Conservation (phyloP, 2,329 filamentous ascomycete species). For the Aspergillus sp. region DNA sequence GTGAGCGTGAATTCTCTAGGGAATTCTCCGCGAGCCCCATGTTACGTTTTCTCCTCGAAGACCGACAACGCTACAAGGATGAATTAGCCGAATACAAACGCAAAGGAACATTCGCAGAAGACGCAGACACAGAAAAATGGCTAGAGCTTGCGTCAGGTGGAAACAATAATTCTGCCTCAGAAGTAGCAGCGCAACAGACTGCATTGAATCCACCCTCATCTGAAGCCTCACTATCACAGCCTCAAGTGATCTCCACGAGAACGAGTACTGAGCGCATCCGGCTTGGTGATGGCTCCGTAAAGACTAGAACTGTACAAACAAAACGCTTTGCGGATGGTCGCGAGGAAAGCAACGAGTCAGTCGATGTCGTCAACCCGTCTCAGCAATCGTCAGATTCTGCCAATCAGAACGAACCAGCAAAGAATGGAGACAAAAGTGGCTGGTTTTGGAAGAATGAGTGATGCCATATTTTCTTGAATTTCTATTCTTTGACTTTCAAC, state of each 20-base stretch:
- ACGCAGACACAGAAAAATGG: conserved; percentile 21
- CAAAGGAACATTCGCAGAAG: conserved; percentile 1
- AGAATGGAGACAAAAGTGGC: conserved; percentile 15
- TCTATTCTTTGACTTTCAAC: background rate
- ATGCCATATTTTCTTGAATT: background rate
- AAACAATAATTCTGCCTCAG: conserved; percentile 14
- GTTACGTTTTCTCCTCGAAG: conserved; percentile 30
- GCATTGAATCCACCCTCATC: background rate
- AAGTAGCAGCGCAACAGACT: background rate
- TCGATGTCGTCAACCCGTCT: conserved; percentile 35
- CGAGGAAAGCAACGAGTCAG: conserved; percentile 54
- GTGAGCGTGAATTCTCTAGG: conserved; percentile 25
- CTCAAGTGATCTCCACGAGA: conserved; percentile 49
- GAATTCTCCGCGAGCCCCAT: conserved; percentile 29
- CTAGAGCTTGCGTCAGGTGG: conserved; percentile 22
- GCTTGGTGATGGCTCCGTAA: conserved; percentile 53
- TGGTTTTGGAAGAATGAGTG: conserved; percentile 33
- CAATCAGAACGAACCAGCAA: conserved; percentile 4
- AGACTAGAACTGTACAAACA: conserved; percentile 54
- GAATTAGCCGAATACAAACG: conserved; percentile 12
- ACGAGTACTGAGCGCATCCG: conserved; percentile 54
- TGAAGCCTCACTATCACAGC: background rate
- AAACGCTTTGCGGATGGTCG: conserved; percentile 57
- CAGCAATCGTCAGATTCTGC: conserved; percentile 2
- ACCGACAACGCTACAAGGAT: conserved; percentile 19